Conservation (phyloP, 1,284 basidiomycete species). For the Apiotrichum akiyoshidainum region DNA sequence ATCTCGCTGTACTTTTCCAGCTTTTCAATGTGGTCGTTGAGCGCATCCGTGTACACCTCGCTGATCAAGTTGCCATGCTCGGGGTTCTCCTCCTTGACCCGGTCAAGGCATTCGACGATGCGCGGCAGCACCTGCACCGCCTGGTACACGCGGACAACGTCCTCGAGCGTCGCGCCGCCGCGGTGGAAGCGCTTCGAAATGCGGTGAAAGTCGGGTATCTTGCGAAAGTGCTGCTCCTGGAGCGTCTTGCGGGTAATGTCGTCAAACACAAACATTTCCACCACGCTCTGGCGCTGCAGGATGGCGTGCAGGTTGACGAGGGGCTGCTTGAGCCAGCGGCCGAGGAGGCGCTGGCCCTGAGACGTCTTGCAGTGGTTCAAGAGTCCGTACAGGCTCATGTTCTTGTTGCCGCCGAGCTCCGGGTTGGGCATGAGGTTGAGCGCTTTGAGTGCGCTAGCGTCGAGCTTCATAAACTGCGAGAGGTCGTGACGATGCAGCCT, state of each 20-base stretch:
- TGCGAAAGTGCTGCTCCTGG: conserved; percentile 78
- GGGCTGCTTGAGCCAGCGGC: conserved; percentile 95
- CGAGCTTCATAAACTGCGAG: conserved; percentile 90
- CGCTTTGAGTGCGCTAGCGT: conserved; percentile 89
- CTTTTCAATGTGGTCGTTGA: conserved; percentile 61
- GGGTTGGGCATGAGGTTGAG: conserved; percentile 79
- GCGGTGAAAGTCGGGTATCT: conserved; percentile 92
- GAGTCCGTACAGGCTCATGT: conserved; percentile 82
- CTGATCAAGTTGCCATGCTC: conserved; percentile 61
- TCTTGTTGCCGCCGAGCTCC: conserved; percentile 60
- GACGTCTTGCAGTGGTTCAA: conserved; percentile 95
- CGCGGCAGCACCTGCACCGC: conserved; percentile 75
- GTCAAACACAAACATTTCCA: conserved; percentile 82
- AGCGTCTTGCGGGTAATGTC: conserved; percentile 58
- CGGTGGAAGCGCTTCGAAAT: conserved; percentile 91
- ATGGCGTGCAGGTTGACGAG: conserved; percentile 92
- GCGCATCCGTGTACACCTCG: conserved; percentile 62
- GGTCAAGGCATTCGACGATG: conserved; percentile 63
- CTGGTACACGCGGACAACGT: conserved; percentile 95
- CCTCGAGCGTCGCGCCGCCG: conserved; percentile 78
- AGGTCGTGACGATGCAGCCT: conserved; percentile 83
- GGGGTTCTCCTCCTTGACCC: conserved; percentile 26
- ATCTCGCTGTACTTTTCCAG: conserved; percentile 82
- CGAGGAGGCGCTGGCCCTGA: conserved; percentile 86
- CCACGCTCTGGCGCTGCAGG: conserved; percentile 75